phyloP scores from a whole-genome alignment of 441 rosid species.

The Geranium incanum region DNA sequence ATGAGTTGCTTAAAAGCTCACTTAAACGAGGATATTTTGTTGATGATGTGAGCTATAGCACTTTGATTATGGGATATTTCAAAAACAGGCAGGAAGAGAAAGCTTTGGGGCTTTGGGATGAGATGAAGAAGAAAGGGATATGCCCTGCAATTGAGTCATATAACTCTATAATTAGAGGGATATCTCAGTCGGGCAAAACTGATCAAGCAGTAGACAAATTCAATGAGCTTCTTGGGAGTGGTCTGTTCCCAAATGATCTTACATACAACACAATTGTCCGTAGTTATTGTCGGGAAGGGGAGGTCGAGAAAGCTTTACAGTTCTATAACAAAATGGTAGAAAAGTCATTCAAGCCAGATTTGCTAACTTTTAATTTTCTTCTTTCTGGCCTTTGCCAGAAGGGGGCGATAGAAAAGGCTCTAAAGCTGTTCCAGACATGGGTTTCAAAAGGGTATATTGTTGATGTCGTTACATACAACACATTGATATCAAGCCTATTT shows the following conservation, averaged over 20 bases:
- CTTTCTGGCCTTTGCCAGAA: conserved; percentile 60
- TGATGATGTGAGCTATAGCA: conserved; percentile 77
- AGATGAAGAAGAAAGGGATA: conserved; percentile 63
- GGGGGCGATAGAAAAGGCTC: conserved; percentile 63
- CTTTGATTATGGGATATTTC: conserved; percentile 55
- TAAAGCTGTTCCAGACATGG: conserved; percentile 43
- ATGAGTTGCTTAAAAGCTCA: conserved; percentile 45
- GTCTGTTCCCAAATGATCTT: conserved; percentile 54
- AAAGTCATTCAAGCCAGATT: conserved; percentile 57
- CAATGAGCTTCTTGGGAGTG: conserved; percentile 58
- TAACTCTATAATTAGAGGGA: conserved; percentile 61
- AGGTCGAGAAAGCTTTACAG: conserved; percentile 69
- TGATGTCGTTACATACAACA: conserved; percentile 76
- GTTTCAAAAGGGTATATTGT: conserved; percentile 48
- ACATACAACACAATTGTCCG: conserved; percentile 66
- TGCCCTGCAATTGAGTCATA: conserved; percentile 58
- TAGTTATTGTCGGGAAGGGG: conserved; percentile 63
- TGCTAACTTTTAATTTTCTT: conserved; percentile 73
- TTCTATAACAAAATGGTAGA: conserved; percentile 62
- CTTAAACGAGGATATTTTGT: conserved; percentile 57
- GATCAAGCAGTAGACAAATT: conserved; percentile 58
- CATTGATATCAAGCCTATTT: conserved; percentile 66
- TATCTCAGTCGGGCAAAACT: conserved; percentile 57
- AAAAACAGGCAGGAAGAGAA: conserved; percentile 38
- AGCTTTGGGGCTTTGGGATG: conserved; percentile 64